Evolutionary conservation across 2,329 filamentous ascomycete genomes (phyloP).

Genomic region (Sporothrix globosa): DNA sequence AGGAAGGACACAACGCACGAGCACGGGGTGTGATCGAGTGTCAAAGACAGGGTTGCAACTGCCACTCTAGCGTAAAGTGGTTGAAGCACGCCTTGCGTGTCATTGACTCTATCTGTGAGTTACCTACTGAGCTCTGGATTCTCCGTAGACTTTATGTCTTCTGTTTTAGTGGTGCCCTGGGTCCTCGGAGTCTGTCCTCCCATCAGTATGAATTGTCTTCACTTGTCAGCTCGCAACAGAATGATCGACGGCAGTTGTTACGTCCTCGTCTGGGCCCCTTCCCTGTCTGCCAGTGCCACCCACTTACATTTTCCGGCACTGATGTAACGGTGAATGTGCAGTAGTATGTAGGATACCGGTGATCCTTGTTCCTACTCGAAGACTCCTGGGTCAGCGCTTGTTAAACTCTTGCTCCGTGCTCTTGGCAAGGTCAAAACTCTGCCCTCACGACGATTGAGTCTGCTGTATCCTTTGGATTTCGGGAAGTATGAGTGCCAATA

Average conservation of each 20-base stretch:
- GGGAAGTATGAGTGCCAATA: too few relatives aligned
- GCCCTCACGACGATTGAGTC: too few relatives aligned
- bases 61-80: constrained; percentile 8
- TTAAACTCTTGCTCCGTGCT: background rate
- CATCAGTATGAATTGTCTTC: background rate
- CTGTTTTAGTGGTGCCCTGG: background rate
- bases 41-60: constrained; percentile 18
- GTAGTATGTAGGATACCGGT: background rate
- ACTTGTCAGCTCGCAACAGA: background rate
- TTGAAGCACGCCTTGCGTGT: background rate
- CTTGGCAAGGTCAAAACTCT: background rate
- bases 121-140: background rate
- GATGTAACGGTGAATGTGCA: constrained; percentile 11
- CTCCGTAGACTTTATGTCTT: background rate
- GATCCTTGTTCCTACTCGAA: constrained; percentile 9
- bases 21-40: background rate
- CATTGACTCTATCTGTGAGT: background rate
- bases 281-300: background rate
- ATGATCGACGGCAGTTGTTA: constrained; percentile 14
- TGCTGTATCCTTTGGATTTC: too few relatives aligned
- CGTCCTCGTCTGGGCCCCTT: background rate
- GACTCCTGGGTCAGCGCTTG: background rate
- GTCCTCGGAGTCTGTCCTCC: background rate
- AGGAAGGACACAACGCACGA: background rate
- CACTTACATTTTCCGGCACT: background rate